Conservation (phyloP, 2,329 filamentous ascomycete species). For the Fusarium phyllophilum region DNA sequence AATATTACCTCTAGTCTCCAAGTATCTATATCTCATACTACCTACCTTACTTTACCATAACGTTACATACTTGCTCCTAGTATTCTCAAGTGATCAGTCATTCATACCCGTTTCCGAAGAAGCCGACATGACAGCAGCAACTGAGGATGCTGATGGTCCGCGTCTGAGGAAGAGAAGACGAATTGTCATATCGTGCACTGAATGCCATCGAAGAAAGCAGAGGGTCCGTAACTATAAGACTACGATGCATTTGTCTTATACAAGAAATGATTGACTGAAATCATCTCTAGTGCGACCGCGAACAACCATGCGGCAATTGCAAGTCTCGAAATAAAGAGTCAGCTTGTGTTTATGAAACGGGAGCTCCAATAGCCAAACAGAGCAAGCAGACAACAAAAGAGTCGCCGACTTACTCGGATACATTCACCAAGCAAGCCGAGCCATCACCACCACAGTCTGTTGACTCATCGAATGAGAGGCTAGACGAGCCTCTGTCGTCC, state of each 20-base stretch:
- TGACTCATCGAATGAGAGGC: background rate
- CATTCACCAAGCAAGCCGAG: background rate
- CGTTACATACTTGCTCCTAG: background rate
- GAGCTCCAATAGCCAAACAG: constrained; percentile 52
- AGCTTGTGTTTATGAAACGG: constrained; percentile 67
- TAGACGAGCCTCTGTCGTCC: constrained; percentile 50
- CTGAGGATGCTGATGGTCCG: constrained; percentile 1
- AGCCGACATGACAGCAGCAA: constrained; percentile 14
- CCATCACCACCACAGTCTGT: background rate
- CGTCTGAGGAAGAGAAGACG: constrained; percentile 63
- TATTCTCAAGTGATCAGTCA: background rate
- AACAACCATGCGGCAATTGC: constrained; percentile 69
- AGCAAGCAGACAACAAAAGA: background rate
- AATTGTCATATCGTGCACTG: constrained; percentile 70
- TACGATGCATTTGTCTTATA: no score
- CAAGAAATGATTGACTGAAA: constrained; percentile 1
- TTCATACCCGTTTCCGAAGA: background rate
- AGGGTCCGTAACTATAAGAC: constrained; percentile 53
- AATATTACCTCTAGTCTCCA: background rate
- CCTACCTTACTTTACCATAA: background rate
- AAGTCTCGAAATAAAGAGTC: constrained; percentile 65
- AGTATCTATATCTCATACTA: background rate
- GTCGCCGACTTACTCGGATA: background rate
- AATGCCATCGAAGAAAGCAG: constrained; percentile 72
- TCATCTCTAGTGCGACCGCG: constrained; percentile 63